These are phyloP conservation scores for Bidens hawaiensis DNA, from an alignment of 140 eudicot species.

Conservation along the genomic window DNA sequence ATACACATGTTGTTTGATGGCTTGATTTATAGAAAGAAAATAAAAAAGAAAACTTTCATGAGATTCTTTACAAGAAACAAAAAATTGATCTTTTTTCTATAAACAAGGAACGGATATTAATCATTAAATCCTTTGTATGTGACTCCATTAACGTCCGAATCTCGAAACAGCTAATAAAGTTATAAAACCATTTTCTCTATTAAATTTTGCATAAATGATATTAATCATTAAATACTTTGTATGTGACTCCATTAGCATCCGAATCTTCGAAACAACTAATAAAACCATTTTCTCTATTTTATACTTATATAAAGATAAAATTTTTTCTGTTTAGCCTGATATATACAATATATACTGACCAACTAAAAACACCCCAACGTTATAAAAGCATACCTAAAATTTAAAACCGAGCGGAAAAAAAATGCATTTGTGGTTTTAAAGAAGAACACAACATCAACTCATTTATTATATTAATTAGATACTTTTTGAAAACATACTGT, in stretches of 20 bases:
- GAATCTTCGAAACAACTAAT: conserved; percentile 11
- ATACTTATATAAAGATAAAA: not conserved
- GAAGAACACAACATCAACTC: not conserved
- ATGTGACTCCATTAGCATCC: not conserved
- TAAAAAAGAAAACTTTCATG: not conserved
- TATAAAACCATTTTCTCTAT: conserved; percentile 1
- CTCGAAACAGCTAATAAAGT: conserved; percentile 9
- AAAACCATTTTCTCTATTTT: not conserved
- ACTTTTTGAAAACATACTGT: not conserved
- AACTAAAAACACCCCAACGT: not conserved
- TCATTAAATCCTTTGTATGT: not conserved
- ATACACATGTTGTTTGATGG: not conserved
- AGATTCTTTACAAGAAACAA: not conserved
- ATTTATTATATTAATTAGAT: not conserved
- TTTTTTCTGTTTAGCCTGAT: not conserved
- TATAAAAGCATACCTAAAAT: not conserved
- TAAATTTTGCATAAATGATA: not conserved
- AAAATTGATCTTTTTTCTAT: not conserved
- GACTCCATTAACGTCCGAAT: not conserved
- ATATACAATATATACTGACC: not conserved
- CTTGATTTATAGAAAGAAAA: not conserved
- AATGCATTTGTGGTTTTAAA: not conserved
- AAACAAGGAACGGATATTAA: not conserved
- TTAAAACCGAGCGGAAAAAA: too few relatives aligned
- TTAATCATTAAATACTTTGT: not conserved